Evolutionary conservation across 352 stramenopile species (phyloP).

Genomic region (Phytophthora agathidicida): DNA sequence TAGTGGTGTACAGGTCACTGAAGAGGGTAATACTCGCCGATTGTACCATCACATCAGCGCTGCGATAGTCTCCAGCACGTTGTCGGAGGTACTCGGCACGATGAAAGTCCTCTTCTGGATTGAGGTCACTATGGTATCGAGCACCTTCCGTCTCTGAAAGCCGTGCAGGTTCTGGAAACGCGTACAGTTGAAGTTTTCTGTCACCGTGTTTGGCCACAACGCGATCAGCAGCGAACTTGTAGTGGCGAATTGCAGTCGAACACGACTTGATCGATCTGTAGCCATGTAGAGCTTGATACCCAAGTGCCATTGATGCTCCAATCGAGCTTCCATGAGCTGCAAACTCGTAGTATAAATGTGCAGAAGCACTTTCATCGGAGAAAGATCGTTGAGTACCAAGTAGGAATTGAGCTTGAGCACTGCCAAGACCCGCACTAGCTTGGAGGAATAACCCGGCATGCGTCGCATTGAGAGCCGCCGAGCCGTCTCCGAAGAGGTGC

Average conservation of each 20-base stretch:
- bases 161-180: constrained; percentile 30
- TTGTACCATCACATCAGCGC: constrained; percentile 46
- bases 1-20: constrained; percentile 44
- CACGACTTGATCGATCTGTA: constrained; percentile 58
- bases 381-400: constrained; percentile 38
- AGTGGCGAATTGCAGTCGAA: constrained; percentile 62
- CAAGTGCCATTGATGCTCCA: constrained; percentile 66
- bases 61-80: constrained; percentile 30
- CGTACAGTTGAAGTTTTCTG: constrained; percentile 36
- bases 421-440: constrained; percentile 40
- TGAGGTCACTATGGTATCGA: constrained; percentile 18
- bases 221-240: constrained; percentile 73
- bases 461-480: constrained; percentile 16
- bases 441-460: constrained; percentile 42
- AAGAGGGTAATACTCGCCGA: constrained; percentile 67
- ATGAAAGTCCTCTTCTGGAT: constrained; percentile 40
- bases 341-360: constrained; percentile 69
- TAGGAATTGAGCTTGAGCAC: constrained; percentile 51
- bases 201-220: constrained; percentile 39
- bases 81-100: constrained; percentile 60
- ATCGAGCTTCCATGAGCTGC: constrained; percentile 45
- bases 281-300: constrained; percentile 68
- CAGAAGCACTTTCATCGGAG: constrained; percentile 14
- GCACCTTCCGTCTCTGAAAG: constrained; percentile 46
- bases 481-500: constrained; percentile 32